A percentile compares a stretch with the other conserved stretches of the same genome.
These are phyloP conservation scores for Lojkania enalia DNA, from an alignment of 2,329 filamentous ascomycete genomes.

Conservation along the genomic window DNA sequence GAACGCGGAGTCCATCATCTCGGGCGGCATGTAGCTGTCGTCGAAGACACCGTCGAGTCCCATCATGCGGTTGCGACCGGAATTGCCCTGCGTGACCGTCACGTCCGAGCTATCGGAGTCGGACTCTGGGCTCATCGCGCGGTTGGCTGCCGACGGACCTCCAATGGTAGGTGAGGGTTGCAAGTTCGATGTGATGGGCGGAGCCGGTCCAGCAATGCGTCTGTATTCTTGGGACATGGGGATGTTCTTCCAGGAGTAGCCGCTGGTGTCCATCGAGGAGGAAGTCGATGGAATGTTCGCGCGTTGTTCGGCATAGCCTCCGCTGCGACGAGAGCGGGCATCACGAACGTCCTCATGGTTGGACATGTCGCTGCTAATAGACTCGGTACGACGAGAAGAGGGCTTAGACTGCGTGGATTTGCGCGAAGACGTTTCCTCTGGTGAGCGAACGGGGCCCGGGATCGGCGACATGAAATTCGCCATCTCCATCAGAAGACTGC, in stretches of 20 bases:
- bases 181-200: no score
- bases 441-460: slow-evolving; percentile 50
- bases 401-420: no score
- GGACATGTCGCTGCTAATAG: slow-evolving; percentile 45
- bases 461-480: slow-evolving; percentile 63
- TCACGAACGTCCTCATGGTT: slow-evolving; percentile 19
- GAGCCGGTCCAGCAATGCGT: no score
- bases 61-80: no score
- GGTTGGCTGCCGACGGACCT: no score
- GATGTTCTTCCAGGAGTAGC: background rate
- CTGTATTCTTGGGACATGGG: no score
- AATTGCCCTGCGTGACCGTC: slow-evolving; percentile 11
- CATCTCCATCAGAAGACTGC: slow-evolving; percentile 62
- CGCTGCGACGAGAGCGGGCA: slow-evolving; percentile 61
- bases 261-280: background rate
- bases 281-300: slow-evolving; percentile 13
- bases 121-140: background rate
- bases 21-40: slow-evolving; percentile 14
- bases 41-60: slow-evolving; percentile 36
- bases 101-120: background rate
- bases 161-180: no score
- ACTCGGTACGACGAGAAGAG: slow-evolving; percentile 49
- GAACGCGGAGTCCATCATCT: background rate
- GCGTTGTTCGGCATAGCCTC: slow-evolving; percentile 58
- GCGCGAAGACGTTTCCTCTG: slow-evolving; percentile 36